Percentiles rank a stretch among this genome's conserved stretches.
Evolutionary conservation across 495 filamentous ascomycete species (phyloP).

Genomic region (Niebla homalea): DNA sequence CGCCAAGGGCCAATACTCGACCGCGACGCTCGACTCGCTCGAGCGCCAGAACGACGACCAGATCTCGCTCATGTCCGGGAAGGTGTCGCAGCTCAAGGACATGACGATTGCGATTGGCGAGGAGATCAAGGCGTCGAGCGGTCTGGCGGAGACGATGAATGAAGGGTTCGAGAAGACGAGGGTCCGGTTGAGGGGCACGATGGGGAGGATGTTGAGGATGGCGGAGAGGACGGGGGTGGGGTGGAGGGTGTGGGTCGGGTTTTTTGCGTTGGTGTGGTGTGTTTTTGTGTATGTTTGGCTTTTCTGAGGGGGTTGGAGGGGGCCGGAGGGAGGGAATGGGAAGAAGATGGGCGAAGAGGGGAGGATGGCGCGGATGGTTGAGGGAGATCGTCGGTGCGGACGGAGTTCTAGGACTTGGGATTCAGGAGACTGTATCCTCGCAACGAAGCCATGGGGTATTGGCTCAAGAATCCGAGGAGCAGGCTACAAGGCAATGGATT

Average conservation of each 20-base stretch:
- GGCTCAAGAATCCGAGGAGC: too few relatives aligned
- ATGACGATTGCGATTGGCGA: conserved; percentile 87
- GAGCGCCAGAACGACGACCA: conserved; percentile 92
- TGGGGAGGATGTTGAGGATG: conserved; percentile 96
- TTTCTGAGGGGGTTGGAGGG: conserved; percentile 23
- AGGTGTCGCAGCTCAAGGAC: conserved; percentile 85
- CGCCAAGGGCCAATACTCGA: conserved; percentile 81
- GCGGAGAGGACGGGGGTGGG: conserved; percentile 83
- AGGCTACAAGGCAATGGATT: too few relatives aligned
- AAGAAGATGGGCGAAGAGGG: not conserved
- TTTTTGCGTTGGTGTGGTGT: conserved; percentile 67
- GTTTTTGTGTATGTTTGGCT: conserved; percentile 90
- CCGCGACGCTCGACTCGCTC: conserved; percentile 81
- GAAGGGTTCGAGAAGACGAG: conserved; percentile 79
- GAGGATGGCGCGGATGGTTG: not conserved
- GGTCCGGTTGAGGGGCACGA: conserved; percentile 68
- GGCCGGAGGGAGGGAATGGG: not conserved
- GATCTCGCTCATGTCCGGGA: conserved; percentile 77
- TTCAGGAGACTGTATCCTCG: too few relatives aligned
- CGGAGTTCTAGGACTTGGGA: too few relatives aligned
- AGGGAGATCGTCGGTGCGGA: not conserved
- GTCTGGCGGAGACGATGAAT: conserved; percentile 54
- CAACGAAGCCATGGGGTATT: too few relatives aligned
- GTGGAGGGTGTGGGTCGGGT: conserved; percentile 85
- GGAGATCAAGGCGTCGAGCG: conserved; percentile 78